Conservation (phyloP, 805 yeast genomes). For the Yamadazyma takamatsuzukensis region DNA sequence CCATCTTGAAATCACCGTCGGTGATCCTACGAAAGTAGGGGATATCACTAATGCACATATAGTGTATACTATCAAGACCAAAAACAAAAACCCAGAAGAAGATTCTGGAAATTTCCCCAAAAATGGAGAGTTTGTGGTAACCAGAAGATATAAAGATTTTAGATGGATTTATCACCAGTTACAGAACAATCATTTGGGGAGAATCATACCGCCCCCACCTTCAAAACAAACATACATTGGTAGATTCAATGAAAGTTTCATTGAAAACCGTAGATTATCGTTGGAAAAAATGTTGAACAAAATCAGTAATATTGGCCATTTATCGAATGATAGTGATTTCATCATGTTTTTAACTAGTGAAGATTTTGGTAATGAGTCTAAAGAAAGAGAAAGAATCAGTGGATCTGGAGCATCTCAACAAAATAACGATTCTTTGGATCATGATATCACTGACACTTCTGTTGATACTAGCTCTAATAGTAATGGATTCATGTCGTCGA, state of each 20-base stretch:
- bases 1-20: constrained; percentile 64
- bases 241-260: constrained; percentile 83
- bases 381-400: constrained; percentile 60
- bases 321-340: constrained; percentile 74
- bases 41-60: constrained; percentile 87
- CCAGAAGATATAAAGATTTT: constrained; percentile 87
- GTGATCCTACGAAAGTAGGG: constrained; percentile 89
- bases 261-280: constrained; percentile 80
- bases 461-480: constrained; percentile 20
- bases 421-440: constrained; percentile 31
- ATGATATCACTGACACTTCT: constrained; percentile 31
- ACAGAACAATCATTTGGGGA: constrained; percentile 83
- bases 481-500: constrained; percentile 61
- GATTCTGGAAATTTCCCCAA: constrained; percentile 21
- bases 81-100: constrained; percentile 42
- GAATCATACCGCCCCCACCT: constrained; percentile 86
- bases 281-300: constrained; percentile 82
- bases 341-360: constrained; percentile 72
- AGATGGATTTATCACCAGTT: constrained; percentile 91
- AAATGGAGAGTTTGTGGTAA: constrained; percentile 46
- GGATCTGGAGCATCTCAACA: constrained; percentile 49
- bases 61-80: constrained; percentile 74
- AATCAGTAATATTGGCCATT: constrained; percentile 51
- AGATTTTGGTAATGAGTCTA: constrained; percentile 64
- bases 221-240: constrained; percentile 94